Conservation (phyloP, 805 yeast species). For the Torulaspora quercuum region DNA sequence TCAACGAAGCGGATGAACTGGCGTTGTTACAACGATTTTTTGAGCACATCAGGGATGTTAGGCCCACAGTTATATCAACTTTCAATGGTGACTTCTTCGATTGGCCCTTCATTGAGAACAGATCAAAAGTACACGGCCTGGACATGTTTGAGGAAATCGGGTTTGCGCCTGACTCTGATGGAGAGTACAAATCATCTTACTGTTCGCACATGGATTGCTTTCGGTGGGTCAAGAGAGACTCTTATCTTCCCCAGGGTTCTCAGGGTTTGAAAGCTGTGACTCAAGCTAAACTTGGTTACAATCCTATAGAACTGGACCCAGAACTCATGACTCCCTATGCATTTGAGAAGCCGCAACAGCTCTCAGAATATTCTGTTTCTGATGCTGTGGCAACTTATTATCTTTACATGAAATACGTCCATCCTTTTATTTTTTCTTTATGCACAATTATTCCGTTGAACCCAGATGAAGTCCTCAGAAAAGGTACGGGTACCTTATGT, state of each 20-base stretch:
- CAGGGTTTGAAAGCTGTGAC: constrained; percentile 98
- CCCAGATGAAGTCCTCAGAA: constrained; percentile 93
- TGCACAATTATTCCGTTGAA: constrained; percentile 93
- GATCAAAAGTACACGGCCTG: constrained; percentile 79
- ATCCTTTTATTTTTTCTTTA: constrained; percentile 92
- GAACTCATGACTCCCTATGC: constrained; percentile 99
- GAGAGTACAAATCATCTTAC: constrained; percentile 86
- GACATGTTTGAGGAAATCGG: constrained; percentile 93
- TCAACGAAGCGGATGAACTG: constrained; percentile 84
- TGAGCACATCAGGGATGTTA: constrained; percentile 81
- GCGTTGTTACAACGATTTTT: constrained; percentile 72
- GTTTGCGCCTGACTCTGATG: constrained; percentile 82
- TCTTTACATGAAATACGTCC: constrained; percentile 92
- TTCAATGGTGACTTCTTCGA: constrained; percentile 98
- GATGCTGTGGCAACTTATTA: constrained; percentile 99
- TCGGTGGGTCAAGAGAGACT: constrained; percentile 97
- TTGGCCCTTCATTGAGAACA: constrained; percentile 95
- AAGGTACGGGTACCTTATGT: constrained; percentile 98
- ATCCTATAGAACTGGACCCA: constrained; percentile 95
- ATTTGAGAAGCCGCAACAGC: constrained; percentile 81
- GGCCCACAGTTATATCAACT: constrained; percentile 96
- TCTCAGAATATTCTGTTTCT: constrained; percentile 96
- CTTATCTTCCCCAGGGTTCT: constrained; percentile 96
- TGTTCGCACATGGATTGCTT: constrained; percentile 97
- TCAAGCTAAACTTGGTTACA: constrained; percentile 89